Base-by-base conservation (phyloP, 1,284 basidiomycete species). In the Phellopilus nigrolimitatus region DNA sequence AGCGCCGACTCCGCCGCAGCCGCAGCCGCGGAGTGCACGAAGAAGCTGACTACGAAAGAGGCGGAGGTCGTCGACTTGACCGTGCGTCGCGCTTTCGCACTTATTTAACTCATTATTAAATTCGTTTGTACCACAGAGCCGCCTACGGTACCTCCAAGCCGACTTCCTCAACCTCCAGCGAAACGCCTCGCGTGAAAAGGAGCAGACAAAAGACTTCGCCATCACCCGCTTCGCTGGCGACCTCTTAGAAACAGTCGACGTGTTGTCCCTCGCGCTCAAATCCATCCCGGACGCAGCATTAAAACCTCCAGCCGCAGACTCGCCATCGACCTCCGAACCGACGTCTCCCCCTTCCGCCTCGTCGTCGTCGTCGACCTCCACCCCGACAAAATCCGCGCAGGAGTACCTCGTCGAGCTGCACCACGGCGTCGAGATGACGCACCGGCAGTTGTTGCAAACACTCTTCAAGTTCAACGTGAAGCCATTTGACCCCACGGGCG, bases 151-250 rank as follows among this genome's bases (percentile, higher is more conserved):
- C 66, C 75, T 89, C 53, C 87, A 91, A 65, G 97, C 95, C 58
- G 95, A 99, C 72, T 92, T 93, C 70, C 76, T 97, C 57, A 99
- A 98, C 67, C 76, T 97, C 45, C 91, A 95, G 66, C 87, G 93
- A 54, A 92, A 95, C 60, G 79, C 91, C 51, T 82, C 84, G 24
- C 81, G 91, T 57, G 95, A 99, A 71, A 94, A 92, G 74, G 81
- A 89, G 65, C 90, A 92, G 67, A 91, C 93, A 15, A 82, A 84
- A 56, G 93, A 97, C 70, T 95, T 89, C 70, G 95, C 94, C 53
- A 95, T 99, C 65, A 79, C 88, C 46, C 83, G 83, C 49, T 97
- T 99, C 64, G 95, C 95, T 9, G 69, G 73, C 47, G 92, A 97
- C 71, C 80, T 99, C 53, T 84, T 97, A 49, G 85, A 88, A 61